phyloP scores from a whole-genome alignment of 176 grass and related monocot species.

The Zea luxurians region DNA sequence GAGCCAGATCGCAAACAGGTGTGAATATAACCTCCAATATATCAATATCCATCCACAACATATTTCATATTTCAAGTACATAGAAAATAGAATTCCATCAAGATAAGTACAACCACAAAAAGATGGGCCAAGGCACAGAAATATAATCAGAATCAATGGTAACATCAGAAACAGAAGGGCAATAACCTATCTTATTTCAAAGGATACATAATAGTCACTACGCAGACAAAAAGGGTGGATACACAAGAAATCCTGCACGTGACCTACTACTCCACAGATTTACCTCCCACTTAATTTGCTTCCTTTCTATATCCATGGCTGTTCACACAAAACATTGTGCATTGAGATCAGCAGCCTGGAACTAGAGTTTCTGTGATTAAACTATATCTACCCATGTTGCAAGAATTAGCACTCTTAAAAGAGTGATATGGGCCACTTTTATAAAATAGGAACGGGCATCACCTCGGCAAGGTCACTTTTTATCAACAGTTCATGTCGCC shows the following conservation, averaged over 20 bases:
- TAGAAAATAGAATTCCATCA: neutral
- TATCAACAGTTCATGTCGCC: conserved; percentile 73
- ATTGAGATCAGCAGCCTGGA: neutral
- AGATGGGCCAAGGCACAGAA: neutral
- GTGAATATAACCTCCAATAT: neutral
- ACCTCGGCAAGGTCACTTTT: conserved; percentile 89
- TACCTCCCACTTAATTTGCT: neutral
- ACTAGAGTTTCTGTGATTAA: conserved; percentile 13
- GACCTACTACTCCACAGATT: neutral
- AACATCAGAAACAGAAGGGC: neutral
- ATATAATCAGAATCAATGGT: conserved; percentile 13
- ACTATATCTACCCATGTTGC: neutral
- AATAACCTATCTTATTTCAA: neutral
- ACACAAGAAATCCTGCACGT: neutral
- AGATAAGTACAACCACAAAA: neutral
- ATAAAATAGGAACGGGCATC: conserved; percentile 2
- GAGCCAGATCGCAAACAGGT: neutral
- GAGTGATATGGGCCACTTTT: neutral
- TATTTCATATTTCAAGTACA: neutral
- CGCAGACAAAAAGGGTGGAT: neutral
- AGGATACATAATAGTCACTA: conserved; percentile 1
- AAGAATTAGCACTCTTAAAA: conserved; percentile 16
- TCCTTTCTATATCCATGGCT: conserved; percentile 5
- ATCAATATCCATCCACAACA: neutral
- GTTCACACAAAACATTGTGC: neutral